phyloP scores from a whole-genome alignment of 805 yeast genomes.

The Blastobotrys americana region DNA sequence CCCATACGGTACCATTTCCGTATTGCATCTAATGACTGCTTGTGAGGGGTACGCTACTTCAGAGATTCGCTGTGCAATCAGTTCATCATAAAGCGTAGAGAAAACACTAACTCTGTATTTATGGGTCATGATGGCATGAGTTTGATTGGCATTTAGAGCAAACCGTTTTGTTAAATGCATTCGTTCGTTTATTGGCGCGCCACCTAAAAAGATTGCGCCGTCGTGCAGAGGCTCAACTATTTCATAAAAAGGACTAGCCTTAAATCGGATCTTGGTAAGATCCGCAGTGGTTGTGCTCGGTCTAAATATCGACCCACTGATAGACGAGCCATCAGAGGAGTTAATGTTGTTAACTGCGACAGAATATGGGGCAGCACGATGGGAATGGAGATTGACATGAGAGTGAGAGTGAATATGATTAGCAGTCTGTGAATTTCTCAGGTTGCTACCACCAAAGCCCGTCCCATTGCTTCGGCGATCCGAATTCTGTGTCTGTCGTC shows the following conservation, averaged over 20 bases:
- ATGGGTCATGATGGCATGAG: constrained; percentile 30
- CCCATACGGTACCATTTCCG: neutral
- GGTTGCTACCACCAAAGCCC: too few species aligned
- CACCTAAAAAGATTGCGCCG: constrained; percentile 16
- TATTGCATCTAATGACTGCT: neutral
- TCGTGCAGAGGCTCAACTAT: constrained; percentile 13
- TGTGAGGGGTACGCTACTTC: neutral
- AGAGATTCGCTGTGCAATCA: constrained; percentile 1
- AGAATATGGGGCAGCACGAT: too few species aligned
- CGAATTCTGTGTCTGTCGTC: too few species aligned
- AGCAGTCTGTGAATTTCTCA: too few species aligned
- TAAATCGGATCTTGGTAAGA: constrained; percentile 14
- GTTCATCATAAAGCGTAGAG: constrained; percentile 34
- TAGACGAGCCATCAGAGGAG: too few species aligned
- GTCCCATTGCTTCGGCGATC: too few species aligned
- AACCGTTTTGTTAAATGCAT: constrained; percentile 27
- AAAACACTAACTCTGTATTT: constrained; percentile 43
- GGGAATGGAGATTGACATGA: too few species aligned
- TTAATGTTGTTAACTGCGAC: too few species aligned
- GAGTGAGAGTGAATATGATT: too few species aligned
- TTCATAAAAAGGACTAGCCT: constrained; percentile 25
- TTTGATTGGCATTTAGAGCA: constrained; percentile 38
- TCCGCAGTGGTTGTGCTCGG: too few species aligned
- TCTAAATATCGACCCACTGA: too few species aligned
- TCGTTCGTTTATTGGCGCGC: neutral